Evolutionary conservation across 148 eudicot genomes (phyloP), one percentile per base, ranked within the genome.

Genomic region (Nepenthes mirabilis): DNA sequence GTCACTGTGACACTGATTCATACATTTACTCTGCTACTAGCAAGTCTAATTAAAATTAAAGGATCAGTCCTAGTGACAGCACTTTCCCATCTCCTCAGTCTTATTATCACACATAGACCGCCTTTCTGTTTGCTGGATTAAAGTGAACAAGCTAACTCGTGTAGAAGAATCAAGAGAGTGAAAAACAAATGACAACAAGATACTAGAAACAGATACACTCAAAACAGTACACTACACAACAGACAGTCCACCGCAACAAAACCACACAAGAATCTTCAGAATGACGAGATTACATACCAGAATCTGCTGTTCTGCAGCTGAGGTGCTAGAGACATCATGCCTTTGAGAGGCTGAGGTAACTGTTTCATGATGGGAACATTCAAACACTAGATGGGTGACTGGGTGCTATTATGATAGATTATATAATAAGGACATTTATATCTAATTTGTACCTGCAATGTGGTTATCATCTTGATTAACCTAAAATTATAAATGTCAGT

Each of bases 281-380:
- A 37, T 11, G 34, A 53, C 10, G 11, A 36, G 37, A 54, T 11
- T 40, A 52, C 50, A 58, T 93, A 94, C 99, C 79, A 94, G 80
- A 60, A 94, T 94, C 70, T 94, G 99, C 62, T 94, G 95, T 47
- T 94, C 99, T 45, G 95, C 95, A 64, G 71, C 75, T 57, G 85
- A 84, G 68, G 86, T 65, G 67, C 75, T 77, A 47, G 87, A 69
- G 49, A 65, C 49, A 72, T 87, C 99, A 73, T 70, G 82, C 47
- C 56, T 82, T 68, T 80, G 87, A 56, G 59, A 67, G 62, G 69
- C 84, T 83, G 84, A 65, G 10, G 59, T 52, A 36, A 36, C 68
- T 49, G 67, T 58, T 60, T 10, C 52, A 49, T 49, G 12, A n/a
- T 2, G 52, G 14, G 14, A 49, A 10, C n/a, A n/a, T 5, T 49